These are phyloP conservation scores for Neonectria neomacrospora DNA, from an alignment of 2,329 filamentous ascomycete species.

Conservation along the genomic window DNA sequence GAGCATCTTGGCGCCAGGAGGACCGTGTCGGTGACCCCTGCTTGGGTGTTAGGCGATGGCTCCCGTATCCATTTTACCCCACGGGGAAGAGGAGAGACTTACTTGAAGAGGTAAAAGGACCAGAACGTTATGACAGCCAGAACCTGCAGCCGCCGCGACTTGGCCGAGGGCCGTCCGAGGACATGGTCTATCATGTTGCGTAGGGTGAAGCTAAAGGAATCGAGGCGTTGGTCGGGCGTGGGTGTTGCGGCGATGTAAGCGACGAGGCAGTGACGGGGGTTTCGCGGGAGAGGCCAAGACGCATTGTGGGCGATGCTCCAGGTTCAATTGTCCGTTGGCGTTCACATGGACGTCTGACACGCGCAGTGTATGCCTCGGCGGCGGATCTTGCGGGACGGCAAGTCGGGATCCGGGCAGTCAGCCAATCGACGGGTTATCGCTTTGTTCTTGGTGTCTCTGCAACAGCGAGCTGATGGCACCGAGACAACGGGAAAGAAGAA, in stretches of 20 bases:
- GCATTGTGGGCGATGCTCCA: slow-evolving; percentile 34
- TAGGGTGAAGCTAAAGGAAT: slow-evolving; percentile 4
- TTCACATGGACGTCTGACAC: slow-evolving; percentile 39
- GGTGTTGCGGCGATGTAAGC: slow-evolving; percentile 12
- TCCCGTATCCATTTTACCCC: slow-evolving; percentile 12
- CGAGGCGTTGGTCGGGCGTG: slow-evolving; percentile 1
- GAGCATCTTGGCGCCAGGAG: slow-evolving; percentile 76
- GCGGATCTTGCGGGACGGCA: slow-evolving; percentile 5
- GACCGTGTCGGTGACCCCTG: slow-evolving; percentile 89
- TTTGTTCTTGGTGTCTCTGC: neutral
- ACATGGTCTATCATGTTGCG: slow-evolving; percentile 81
- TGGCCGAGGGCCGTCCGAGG: slow-evolving; percentile 87
- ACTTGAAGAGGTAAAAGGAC: slow-evolving; percentile 85
- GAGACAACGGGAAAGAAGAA: neutral
- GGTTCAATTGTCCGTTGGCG: slow-evolving; percentile 24
- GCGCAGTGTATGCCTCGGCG: slow-evolving; percentile 15
- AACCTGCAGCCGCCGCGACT: slow-evolving; percentile 93
- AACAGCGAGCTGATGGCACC: neutral
- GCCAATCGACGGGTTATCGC: neutral
- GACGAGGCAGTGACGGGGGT: slow-evolving; percentile 24
- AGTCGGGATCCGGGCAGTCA: slow-evolving; percentile 1
- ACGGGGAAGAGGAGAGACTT: slow-evolving; percentile 40
- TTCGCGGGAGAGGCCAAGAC: slow-evolving; percentile 23
- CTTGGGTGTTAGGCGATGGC: slow-evolving; percentile 31
- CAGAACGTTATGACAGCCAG: slow-evolving; percentile 92